Evolutionary conservation across 2,329 filamentous ascomycete genomes (phyloP), one percentile per base, ranked within the genome.

Genomic region (Magnaporthiopsis incrustans): DNA sequence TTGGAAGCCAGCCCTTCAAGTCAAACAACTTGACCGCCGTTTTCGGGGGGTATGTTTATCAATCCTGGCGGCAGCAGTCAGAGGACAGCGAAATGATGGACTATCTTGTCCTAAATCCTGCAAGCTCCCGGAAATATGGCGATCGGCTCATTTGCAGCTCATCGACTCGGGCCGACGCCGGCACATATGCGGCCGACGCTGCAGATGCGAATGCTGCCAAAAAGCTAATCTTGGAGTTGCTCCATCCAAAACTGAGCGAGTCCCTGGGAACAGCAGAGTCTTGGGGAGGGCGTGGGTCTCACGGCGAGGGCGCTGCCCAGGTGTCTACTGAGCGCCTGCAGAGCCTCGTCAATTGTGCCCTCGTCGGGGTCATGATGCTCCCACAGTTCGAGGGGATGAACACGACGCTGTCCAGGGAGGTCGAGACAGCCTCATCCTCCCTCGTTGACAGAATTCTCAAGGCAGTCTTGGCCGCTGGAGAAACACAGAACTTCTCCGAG

Each of bases 291-390:
- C 75, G 68, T 26, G 70, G 73, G 33, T 59, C 62, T 1, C 32
- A 27, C 15, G 69, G 70, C 30, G 81, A 85, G 61, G 79, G 77
- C 0, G 76, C 80, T 4, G 71, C 71, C 2, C 81, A 83, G 64
- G 75, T 85, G 15, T 85, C 83, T 1, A 70, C 77, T 12, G 82
- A 84, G 64, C 79, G 79, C 22, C 78, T 85, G 61, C 80, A 81
- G 61, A 85, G 82, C 67, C 73, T 85, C 7, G 68, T 84, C 1
- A 77, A 78, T 1, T 82, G 81, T 35, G 79, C 80, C 61, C 69
- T 85, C 22, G 72, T 78, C 3, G 77, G 77, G 6, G 73, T 75
- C 1, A 71, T 83, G 35, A 72, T 85, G 12, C 69, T 84, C 4
- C 81, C 81, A 0, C 77, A 81, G 61, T 72, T 86, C 4, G 71